A percentile compares a stretch with the other conserved stretches of the same genome.
Conservation (phyloP, 148 eudicot genomes). For the Chenopodium quinoa region DNA sequence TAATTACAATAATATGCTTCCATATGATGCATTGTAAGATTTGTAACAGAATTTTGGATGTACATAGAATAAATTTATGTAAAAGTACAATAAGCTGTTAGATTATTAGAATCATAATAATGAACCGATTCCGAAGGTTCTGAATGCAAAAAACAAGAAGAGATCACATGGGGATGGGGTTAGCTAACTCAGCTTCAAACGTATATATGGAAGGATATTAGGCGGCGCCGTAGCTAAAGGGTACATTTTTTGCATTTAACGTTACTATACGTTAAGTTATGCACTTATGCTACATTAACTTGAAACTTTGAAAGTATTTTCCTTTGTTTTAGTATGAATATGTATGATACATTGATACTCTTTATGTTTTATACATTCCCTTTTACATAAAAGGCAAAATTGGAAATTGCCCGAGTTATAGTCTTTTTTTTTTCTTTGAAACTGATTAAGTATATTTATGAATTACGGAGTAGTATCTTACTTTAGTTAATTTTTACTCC, state of each 20-base stretch:
- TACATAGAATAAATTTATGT: not conserved
- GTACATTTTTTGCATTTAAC: not conserved
- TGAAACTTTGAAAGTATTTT: not conserved
- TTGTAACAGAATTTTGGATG: not conserved
- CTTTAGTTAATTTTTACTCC: no score
- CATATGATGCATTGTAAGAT: not conserved
- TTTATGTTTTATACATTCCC: no score
- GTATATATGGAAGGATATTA: not conserved
- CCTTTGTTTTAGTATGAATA: no score
- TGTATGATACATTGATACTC: no score
- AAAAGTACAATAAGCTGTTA: not conserved
- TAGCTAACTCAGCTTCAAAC: no score
- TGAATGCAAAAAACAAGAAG: conserved; percentile 2
- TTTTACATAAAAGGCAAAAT: no score
- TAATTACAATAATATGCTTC: not conserved
- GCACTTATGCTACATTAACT: not conserved
- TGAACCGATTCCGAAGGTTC: conserved; percentile 4
- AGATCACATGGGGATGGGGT: conserved; percentile 3
- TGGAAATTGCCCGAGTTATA: no score
- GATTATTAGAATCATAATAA: not conserved
- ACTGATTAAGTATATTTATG: no score
- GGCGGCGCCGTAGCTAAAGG: conserved; percentile 12
- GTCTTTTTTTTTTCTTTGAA: no score
- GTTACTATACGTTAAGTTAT: not conserved
- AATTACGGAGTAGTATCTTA: no score